These are phyloP conservation scores for Physcomitrium patens DNA, from an alignment of 225 moss, liverwort and hornwort genomes.

Conservation along the genomic window DNA sequence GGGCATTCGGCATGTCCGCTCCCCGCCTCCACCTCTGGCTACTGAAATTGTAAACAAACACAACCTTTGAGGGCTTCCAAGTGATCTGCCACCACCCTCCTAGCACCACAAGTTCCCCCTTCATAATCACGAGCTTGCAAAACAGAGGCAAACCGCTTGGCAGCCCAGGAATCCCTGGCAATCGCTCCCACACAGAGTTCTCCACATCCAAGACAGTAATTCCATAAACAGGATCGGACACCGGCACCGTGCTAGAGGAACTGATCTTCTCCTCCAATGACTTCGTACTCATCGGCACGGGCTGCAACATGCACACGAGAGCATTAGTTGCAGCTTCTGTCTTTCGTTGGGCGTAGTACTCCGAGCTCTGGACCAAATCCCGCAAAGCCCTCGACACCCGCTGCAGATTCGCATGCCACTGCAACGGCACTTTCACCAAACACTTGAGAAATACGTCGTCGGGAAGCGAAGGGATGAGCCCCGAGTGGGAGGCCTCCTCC, in stretches of 20 bases:
- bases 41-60: conserved; percentile 72
- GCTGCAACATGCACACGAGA: conserved; percentile 74
- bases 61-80: conserved; percentile 59
- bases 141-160: conserved; percentile 65
- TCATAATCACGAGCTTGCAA: conserved; percentile 52
- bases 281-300: neutral
- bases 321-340: conserved; percentile 56
- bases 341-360: conserved; percentile 66
- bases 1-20: conserved; percentile 61
- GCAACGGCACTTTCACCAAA: conserved; percentile 66
- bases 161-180: conserved; percentile 64
- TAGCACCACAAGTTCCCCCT: conserved; percentile 61
- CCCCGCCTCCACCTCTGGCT: conserved; percentile 65
- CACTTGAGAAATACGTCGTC: conserved; percentile 81
- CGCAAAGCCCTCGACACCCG: conserved; percentile 60
- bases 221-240: conserved; percentile 41
- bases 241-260: neutral
- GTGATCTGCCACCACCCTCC: conserved; percentile 77
- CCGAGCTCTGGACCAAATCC: conserved; percentile 46
- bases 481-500: neutral
- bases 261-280: neutral
- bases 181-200: conserved; percentile 56
- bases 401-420: conserved; percentile 64
- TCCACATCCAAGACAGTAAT: conserved; percentile 60
- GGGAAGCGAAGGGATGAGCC: conserved; percentile 60